Percentiles rank a stretch among this genome's conserved stretches.
phyloP scores from a whole-genome alignment of 2,329 filamentous ascomycete species.

The Sclerotinia subarctica region DNA sequence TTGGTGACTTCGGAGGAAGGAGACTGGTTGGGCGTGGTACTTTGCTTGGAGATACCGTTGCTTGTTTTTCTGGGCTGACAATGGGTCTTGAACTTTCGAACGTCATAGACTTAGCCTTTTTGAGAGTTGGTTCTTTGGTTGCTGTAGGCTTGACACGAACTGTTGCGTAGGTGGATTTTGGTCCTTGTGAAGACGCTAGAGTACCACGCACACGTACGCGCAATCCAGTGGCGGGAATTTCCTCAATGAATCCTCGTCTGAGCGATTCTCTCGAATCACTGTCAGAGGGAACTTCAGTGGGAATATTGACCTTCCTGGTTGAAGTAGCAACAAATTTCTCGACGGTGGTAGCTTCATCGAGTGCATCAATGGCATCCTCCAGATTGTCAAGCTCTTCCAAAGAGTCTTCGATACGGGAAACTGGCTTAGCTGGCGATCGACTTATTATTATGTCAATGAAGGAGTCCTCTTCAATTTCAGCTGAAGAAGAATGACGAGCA shows the following conservation, averaged over 20 bases:
- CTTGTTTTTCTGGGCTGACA: slow-evolving; percentile 33
- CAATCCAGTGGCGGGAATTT: neutral
- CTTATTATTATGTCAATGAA: slow-evolving; percentile 41
- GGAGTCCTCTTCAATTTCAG: slow-evolving; percentile 35
- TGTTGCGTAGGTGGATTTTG: slow-evolving; percentile 42
- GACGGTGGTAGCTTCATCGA: slow-evolving; percentile 33
- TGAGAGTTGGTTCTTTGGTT: slow-evolving; percentile 28
- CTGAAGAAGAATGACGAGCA: neutral
- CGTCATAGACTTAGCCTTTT: slow-evolving; percentile 34
- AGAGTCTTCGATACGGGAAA: slow-evolving; percentile 59
- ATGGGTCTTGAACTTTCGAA: slow-evolving; percentile 25
- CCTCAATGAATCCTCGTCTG: slow-evolving; percentile 3
- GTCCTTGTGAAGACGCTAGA: slow-evolving; percentile 33
- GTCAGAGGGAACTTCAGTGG: slow-evolving; percentile 6
- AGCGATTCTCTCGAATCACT: slow-evolving; percentile 4
- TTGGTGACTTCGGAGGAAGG: slow-evolving; percentile 43
- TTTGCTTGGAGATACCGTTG: slow-evolving; percentile 30
- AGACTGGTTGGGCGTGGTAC: slow-evolving; percentile 43
- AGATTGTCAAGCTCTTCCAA: slow-evolving; percentile 60
- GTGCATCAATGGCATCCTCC: slow-evolving; percentile 56
- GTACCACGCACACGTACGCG: neutral
- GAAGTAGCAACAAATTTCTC: slow-evolving; percentile 27
- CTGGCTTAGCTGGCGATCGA: slow-evolving; percentile 40
- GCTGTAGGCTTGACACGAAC: slow-evolving; percentile 43
- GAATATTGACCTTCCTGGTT: slow-evolving; percentile 1